Conservation (phyloP, 2,329 filamentous ascomycete species). For the Cytospora mali region DNA sequence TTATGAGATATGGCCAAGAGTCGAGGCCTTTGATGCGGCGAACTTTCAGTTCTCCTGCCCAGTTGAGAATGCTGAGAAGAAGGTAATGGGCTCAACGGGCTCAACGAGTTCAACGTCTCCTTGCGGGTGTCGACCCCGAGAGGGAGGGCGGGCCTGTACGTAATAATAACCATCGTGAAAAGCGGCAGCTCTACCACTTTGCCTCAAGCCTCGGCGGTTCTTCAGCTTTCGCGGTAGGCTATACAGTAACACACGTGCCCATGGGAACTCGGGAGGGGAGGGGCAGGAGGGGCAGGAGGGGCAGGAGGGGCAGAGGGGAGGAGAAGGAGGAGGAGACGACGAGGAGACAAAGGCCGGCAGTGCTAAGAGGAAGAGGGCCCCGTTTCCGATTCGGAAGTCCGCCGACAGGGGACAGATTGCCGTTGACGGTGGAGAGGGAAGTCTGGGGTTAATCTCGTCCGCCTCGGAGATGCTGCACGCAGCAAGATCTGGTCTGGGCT, state of each 20-base stretch:
- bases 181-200: too few relatives aligned
- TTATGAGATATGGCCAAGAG: neutral
- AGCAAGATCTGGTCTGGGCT: neutral
- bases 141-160: conserved; percentile 24
- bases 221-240: too few relatives aligned
- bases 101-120: neutral
- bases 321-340: too few relatives aligned
- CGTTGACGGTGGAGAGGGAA: conserved; percentile 1
- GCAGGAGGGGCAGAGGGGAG: neutral
- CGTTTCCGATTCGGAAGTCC: conserved; percentile 17
- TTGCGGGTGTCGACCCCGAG: neutral
- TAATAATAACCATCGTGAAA: conserved; percentile 15
- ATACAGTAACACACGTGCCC: too few relatives aligned
- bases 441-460: conserved; percentile 15
- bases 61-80: neutral
- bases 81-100: neutral
- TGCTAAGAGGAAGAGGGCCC: neutral
- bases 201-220: neutral
- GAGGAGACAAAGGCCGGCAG: neutral
- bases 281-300: neutral
- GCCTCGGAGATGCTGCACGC: neutral
- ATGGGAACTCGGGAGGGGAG: neutral
- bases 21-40: conserved; percentile 5
- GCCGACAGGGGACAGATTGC: conserved; percentile 15
- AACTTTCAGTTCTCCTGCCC: neutral